Evolutionary conservation across 768 basidiomycete species (phyloP), one percentile per base, ranked within the genome.

Genomic region (Tephrocybe sp.): DNA sequence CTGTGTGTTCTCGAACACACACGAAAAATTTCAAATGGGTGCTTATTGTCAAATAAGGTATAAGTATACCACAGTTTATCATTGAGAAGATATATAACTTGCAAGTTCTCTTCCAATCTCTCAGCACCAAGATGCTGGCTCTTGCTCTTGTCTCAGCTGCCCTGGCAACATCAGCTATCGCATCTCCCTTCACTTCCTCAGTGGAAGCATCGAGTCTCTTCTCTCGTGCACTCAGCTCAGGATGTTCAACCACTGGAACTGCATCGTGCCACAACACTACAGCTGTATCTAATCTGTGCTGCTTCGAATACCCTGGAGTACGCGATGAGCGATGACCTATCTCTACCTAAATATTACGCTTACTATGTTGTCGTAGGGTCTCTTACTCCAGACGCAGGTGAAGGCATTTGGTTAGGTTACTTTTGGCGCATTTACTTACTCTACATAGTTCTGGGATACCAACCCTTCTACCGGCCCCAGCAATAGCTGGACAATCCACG

Each of bases 401-500:
- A 18, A 54, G 7, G 28, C 28, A 30, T n/a, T 9, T 34, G 24
- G 6, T 8, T 13, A 4, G 1, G 31, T 35, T 30, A 7, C 7
- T 9, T 38, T 27, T 12, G 0, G 19, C 26, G 11, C 19, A 9
- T 6, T 12, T 12, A 30, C 28, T 34, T 1, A 31, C 40, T 19
- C 27, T 21, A 12, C 27, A n/a, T 63, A 86, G 82, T 86, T 89
- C 67, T 89, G 87, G 86, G 86, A 89, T 52, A 84, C 80, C 2
- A 58, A 80, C 39, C 79, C 84, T 0, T 63, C 76, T 3, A 82
- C 79, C n/a, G 86, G 87, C 9, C 87, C 87, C 6, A 62, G 61
- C 9, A 55, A 84, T 57, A 83, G 80, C 57, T 89, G 87, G 86
- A 89, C 85, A 1, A 83, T 88, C 51, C 87, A 87, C 46, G 84